Conservation (phyloP, 768 basidiomycete species). For the Lactarius indigo region DNA sequence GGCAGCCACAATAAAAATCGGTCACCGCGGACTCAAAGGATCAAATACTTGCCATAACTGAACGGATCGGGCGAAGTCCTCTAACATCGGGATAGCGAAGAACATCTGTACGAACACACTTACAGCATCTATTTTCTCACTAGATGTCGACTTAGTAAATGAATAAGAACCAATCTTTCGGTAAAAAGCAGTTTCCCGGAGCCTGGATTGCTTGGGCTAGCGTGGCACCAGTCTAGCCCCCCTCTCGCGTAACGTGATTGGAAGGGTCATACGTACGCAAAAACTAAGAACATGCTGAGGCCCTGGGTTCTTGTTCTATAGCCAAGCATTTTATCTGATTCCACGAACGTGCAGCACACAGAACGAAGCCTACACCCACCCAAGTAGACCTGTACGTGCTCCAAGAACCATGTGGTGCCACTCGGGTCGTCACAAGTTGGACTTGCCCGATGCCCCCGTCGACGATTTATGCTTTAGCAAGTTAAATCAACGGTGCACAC, state of each 20-base stretch:
- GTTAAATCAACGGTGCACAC: too few relatives aligned
- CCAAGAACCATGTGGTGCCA: neutral
- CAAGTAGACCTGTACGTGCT: too few relatives aligned
- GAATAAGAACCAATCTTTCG: neutral
- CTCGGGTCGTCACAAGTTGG: neutral
- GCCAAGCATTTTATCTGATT: neutral
- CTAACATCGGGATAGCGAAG: neutral
- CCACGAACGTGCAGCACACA: neutral
- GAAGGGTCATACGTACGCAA: neutral
- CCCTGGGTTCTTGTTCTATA: neutral
- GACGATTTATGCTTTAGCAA: too few relatives aligned
- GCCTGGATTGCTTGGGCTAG: neutral
- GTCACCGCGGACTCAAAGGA: neutral
- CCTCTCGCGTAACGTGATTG: neutral
- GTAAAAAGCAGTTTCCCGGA: neutral
- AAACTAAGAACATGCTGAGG: neutral
- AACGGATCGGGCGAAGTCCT: neutral
- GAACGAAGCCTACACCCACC: neutral
- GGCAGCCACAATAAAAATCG: neutral
- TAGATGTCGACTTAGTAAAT: neutral
- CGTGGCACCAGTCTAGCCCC: neutral
- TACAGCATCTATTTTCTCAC: neutral
- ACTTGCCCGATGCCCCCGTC: neutral
- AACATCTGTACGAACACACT: neutral
- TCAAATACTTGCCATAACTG: neutral